phyloP scores from a whole-genome alignment of 768 basidiomycete genomes.

The Hypholoma fasciculare region DNA sequence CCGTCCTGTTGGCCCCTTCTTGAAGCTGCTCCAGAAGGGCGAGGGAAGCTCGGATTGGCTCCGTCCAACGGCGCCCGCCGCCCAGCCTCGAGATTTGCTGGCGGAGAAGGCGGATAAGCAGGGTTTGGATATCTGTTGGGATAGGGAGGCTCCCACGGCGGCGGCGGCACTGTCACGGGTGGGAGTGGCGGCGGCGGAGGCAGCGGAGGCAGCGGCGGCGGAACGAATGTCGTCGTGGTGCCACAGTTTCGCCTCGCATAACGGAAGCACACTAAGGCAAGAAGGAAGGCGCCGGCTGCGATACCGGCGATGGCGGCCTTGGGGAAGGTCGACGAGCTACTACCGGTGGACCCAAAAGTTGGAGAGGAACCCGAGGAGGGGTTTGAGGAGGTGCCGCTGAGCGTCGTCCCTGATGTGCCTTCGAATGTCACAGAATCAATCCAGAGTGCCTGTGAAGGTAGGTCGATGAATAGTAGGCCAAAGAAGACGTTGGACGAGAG shows the following conservation, averaged over 20 bases:
- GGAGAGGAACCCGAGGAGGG: neutral
- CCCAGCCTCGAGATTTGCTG: too few relatives aligned
- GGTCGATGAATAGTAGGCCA: neutral
- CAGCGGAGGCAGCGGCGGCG: too few relatives aligned
- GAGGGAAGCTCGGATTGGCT: too few relatives aligned
- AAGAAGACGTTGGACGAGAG: too few relatives aligned
- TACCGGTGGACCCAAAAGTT: neutral
- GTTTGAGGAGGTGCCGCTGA: neutral
- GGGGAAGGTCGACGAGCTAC: neutral
- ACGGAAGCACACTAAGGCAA: neutral
- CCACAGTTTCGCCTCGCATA: neutral
- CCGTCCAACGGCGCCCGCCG: too few relatives aligned
- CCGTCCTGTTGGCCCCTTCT: too few relatives aligned
- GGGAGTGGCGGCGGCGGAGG: neutral
- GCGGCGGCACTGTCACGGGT: too few relatives aligned
- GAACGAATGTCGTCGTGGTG: too few relatives aligned
- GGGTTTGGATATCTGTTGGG: too few relatives aligned
- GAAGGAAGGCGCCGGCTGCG: neutral
- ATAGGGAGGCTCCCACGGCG: too few relatives aligned
- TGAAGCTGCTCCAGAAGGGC: too few relatives aligned
- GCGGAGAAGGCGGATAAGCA: too few relatives aligned
- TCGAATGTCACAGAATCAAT: slow-evolving; percentile 5
- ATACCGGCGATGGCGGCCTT: slow-evolving; percentile 4
- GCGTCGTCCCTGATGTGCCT: neutral
- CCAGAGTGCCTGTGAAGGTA: neutral